Conservation (phyloP, 1,284 basidiomycete genomes). For the Dichomitus squalens region DNA sequence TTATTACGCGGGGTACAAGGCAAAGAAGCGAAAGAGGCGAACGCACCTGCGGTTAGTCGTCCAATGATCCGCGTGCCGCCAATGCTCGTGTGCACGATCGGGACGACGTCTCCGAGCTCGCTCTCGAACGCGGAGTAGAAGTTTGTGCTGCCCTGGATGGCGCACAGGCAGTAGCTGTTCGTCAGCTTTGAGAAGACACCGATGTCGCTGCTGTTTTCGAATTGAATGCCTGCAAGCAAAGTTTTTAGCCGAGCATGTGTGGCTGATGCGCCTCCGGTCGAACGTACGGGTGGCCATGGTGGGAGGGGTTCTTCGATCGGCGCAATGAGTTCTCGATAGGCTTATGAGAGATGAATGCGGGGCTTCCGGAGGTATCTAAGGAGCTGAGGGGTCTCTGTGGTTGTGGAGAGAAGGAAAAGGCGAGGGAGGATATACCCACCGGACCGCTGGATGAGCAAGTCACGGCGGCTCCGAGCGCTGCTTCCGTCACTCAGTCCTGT, state of each 20-base stretch:
- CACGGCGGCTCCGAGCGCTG: conserved; percentile 1
- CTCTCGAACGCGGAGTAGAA: conserved; percentile 98
- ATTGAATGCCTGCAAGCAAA: conserved; percentile 72
- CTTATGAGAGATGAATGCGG: background rate
- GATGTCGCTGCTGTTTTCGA: conserved; percentile 97
- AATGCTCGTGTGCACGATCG: conserved; percentile 97
- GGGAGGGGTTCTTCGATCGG: conserved; percentile 5
- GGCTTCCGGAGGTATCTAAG: background rate
- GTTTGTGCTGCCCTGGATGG: conserved; percentile 94
- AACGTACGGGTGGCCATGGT: conserved; percentile 70
- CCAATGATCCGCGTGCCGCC: conserved; percentile 95
- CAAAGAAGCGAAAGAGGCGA: background rate
- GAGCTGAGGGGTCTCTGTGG: background rate
- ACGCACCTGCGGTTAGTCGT: conserved; percentile 84
- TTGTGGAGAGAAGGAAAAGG: background rate
- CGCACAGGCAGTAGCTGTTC: conserved; percentile 93
- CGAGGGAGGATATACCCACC: conserved; percentile 5
- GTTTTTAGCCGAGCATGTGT: conserved; percentile 1
- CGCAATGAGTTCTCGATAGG: background rate
- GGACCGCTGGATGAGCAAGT: background rate
- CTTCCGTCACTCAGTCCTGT: background rate
- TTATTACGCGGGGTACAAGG: background rate
- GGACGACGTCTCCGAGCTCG: conserved; percentile 92
- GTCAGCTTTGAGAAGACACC: conserved; percentile 95
- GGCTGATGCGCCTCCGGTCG: background rate